These are phyloP conservation scores for Tolypocladium ophioglossoides DNA, from an alignment of 2,329 filamentous ascomycete species.

Conservation along the genomic window DNA sequence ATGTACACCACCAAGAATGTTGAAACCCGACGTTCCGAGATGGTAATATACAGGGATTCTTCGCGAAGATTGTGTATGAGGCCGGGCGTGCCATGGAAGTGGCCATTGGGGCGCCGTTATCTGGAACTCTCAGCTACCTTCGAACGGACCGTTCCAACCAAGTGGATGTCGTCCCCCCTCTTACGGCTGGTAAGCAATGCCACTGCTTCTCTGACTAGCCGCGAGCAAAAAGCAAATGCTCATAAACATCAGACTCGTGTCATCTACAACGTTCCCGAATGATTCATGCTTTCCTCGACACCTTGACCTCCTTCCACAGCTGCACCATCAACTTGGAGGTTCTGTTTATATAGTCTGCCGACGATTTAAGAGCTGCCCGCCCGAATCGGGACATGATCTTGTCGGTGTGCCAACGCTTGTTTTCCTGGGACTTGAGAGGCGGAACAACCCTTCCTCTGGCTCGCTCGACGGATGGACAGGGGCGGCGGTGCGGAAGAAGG, in stretches of 20 bases:
- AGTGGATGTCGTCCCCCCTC: background rate
- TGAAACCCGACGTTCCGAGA: background rate
- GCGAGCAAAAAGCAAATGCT: background rate
- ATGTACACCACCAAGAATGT: background rate
- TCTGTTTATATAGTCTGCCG: background rate
- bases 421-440: background rate
- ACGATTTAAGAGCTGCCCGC: background rate
- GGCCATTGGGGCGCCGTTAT: background rate
- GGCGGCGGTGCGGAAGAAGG: too few relatives aligned
- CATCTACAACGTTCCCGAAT: background rate
- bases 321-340: background rate
- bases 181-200: background rate
- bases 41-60: background rate
- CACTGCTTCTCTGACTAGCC: background rate
- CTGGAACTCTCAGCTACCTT: too few relatives aligned
- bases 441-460: background rate
- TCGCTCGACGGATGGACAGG: background rate
- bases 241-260: background rate
- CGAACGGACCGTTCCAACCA: background rate
- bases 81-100: background rate
- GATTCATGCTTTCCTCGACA: background rate
- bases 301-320: background rate
- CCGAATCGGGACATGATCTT: background rate
- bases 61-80: background rate
- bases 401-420: background rate